These are phyloP conservation scores for Pontederia paniculata DNA, from an alignment of 176 grass and related monocot species.

Conservation along the genomic window DNA sequence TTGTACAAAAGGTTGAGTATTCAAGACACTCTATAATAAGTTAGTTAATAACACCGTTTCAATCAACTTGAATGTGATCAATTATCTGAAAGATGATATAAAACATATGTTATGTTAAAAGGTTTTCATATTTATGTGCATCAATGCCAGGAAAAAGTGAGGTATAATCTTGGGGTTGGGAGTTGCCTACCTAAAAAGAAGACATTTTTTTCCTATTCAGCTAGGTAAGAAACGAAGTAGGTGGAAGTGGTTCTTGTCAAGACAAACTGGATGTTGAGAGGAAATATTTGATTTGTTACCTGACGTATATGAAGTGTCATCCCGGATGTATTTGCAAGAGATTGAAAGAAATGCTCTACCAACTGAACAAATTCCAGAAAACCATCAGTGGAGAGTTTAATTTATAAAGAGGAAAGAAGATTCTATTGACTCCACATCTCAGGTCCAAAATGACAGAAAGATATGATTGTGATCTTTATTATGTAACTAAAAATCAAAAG, in stretches of 20 bases:
- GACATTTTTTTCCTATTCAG: too few relatives aligned
- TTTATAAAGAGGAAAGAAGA: slow-evolving; percentile 2
- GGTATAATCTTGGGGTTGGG: too few relatives aligned
- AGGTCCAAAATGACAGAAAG: too few relatives aligned
- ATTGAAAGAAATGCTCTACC: slow-evolving; percentile 95
- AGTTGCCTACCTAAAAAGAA: too few relatives aligned
- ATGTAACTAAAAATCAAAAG: not conserved
- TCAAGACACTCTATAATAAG: not conserved
- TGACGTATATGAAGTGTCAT: slow-evolving; percentile 97
- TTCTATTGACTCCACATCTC: not conserved
- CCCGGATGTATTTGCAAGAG: slow-evolving; percentile 82
- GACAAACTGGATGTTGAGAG: not conserved
- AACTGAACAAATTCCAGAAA: slow-evolving; percentile 37
- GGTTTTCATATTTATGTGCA: too few relatives aligned
- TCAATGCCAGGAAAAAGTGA: too few relatives aligned
- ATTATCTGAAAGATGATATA: not conserved
- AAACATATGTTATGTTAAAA: not conserved
- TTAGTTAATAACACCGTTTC: not conserved
- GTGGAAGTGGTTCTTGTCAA: not conserved
- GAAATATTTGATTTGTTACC: slow-evolving; percentile 21
- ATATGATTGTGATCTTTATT: too few relatives aligned
- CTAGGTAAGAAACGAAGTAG: too few relatives aligned
- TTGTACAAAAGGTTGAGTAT: not conserved
- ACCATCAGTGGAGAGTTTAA: slow-evolving; percentile 4
- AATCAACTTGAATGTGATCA: not conserved